A percentile compares a stretch with the other conserved stretches of the same genome.
Conservation (phyloP, 2,329 filamentous ascomycete species). For the Curvularia sp. region DNA sequence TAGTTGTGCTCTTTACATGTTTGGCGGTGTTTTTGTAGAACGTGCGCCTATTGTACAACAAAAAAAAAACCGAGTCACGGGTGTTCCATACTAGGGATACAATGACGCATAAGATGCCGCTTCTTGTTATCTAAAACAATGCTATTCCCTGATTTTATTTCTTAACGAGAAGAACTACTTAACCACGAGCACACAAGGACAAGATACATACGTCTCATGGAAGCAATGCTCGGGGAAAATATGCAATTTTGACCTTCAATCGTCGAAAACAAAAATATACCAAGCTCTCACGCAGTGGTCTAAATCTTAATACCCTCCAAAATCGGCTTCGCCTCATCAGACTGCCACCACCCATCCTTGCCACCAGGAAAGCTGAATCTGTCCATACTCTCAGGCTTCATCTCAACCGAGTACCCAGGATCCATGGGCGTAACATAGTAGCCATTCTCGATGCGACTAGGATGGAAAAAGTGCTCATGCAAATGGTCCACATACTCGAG, state of each 20-base stretch:
- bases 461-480: slow-evolving; percentile 91
- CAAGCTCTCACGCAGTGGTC: background rate
- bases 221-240: background rate
- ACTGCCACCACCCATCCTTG: slow-evolving; percentile 84
- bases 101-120: background rate
- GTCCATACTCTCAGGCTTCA: slow-evolving; percentile 89
- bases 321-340: slow-evolving; percentile 78
- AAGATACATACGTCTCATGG: background rate
- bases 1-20: background rate
- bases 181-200: background rate
- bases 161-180: background rate
- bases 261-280: background rate
- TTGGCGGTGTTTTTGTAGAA: background rate
- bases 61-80: background rate
- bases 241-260: background rate
- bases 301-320: slow-evolving; percentile 64
- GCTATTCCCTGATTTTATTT: no score
- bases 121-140: background rate
- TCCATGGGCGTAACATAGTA: slow-evolving; percentile 87
- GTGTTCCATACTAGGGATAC: background rate
- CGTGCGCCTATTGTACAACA: background rate
- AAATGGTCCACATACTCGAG: slow-evolving; percentile 93
- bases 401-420: slow-evolving; percentile 90
- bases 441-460: slow-evolving; percentile 79
- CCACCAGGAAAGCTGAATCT: slow-evolving; percentile 77